Percentiles rank a stretch among this genome's conserved stretches.
Conservation (phyloP, 371 early-diverging fungal genomes). For the Mucor plumbeus region DNA sequence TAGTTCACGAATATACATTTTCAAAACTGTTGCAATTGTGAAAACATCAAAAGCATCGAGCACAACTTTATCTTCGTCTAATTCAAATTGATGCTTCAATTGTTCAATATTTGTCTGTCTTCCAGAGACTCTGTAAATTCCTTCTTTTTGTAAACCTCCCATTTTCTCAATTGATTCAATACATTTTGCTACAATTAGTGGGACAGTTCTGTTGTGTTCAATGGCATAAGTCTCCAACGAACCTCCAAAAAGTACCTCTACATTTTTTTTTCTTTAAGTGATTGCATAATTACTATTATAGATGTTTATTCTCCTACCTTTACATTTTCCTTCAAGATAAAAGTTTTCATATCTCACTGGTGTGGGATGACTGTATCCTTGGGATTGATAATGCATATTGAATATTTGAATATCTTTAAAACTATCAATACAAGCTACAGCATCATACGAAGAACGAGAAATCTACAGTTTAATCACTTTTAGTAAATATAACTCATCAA, state of each 20-base stretch:
- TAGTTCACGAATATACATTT: conserved; percentile 67
- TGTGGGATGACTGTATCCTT: conserved; percentile 43
- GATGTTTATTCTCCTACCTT: conserved; percentile 24
- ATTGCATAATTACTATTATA: too few relatives aligned
- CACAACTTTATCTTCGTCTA: conserved; percentile 53
- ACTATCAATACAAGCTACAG: conserved; percentile 39
- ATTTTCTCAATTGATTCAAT: conserved; percentile 63
- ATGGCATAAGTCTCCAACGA: conserved; percentile 52
- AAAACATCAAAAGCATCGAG: conserved; percentile 59
- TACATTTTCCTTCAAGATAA: conserved; percentile 45
- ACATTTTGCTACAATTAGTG: conserved; percentile 59
- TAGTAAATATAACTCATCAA: background rate
- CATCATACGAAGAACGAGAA: conserved; percentile 23
- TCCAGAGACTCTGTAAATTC: conserved; percentile 76
- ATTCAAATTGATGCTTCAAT: conserved; percentile 59
- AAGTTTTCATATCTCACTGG: conserved; percentile 59
- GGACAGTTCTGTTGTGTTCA: conserved; percentile 54
- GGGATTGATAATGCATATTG: conserved; percentile 45
- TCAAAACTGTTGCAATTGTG: conserved; percentile 66
- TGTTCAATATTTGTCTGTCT: conserved; percentile 63
- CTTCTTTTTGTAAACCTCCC: conserved; percentile 71
- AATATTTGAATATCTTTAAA: conserved; percentile 40
- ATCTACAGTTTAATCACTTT: conserved; percentile 15
- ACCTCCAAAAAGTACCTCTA: conserved; percentile 65
- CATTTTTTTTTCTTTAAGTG: too few relatives aligned